Conservation (phyloP, 495 filamentous ascomycete genomes). For the Ramalina intermedia region DNA sequence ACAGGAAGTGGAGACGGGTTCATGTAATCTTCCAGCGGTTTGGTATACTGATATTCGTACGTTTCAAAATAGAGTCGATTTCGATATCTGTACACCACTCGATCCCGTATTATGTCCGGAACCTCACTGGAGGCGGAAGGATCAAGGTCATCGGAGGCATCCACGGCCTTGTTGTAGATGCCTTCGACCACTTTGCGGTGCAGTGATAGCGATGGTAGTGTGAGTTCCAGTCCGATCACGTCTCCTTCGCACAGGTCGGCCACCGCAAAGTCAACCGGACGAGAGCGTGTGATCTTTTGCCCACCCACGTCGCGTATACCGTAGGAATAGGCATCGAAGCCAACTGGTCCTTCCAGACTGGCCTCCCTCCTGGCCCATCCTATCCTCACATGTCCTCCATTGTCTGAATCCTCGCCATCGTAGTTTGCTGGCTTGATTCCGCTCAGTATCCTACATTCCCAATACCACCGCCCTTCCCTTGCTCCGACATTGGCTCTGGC, state of each 20-base stretch:
- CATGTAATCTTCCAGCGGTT: slow-evolving; percentile 76
- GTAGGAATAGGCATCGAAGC: slow-evolving; percentile 94
- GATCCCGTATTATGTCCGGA: slow-evolving; percentile 81
- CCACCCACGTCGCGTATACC: slow-evolving; percentile 78
- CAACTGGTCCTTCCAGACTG: slow-evolving; percentile 81
- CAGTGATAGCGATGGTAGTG: slow-evolving; percentile 65
- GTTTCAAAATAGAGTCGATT: slow-evolving; percentile 87
- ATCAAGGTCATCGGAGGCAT: slow-evolving; percentile 42
- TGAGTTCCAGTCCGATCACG: slow-evolving; percentile 88
- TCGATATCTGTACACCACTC: slow-evolving; percentile 88
- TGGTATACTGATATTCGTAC: slow-evolving; percentile 77
- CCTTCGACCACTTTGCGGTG: slow-evolving; percentile 83
- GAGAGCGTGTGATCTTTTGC: slow-evolving; percentile 85
- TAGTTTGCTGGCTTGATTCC: slow-evolving; percentile 32
- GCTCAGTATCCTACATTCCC: slow-evolving; percentile 77
- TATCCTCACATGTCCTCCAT: slow-evolving; percentile 65
- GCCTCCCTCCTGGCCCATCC: slow-evolving; percentile 87
- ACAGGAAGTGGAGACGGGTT: slow-evolving; percentile 48
- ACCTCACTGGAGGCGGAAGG: slow-evolving; percentile 23
- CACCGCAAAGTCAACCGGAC: slow-evolving; percentile 65
- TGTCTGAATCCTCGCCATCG: slow-evolving; percentile 1
- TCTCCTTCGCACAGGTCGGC: slow-evolving; percentile 51
- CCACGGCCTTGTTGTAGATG: slow-evolving; percentile 70
- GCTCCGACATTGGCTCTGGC: slow-evolving; percentile 74
- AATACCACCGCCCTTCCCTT: slow-evolving; percentile 85